Evolutionary conservation across 305 asterid genomes (phyloP), one percentile per base, ranked within the genome.

Genomic region (Fraxinus xanthoxyloides): DNA sequence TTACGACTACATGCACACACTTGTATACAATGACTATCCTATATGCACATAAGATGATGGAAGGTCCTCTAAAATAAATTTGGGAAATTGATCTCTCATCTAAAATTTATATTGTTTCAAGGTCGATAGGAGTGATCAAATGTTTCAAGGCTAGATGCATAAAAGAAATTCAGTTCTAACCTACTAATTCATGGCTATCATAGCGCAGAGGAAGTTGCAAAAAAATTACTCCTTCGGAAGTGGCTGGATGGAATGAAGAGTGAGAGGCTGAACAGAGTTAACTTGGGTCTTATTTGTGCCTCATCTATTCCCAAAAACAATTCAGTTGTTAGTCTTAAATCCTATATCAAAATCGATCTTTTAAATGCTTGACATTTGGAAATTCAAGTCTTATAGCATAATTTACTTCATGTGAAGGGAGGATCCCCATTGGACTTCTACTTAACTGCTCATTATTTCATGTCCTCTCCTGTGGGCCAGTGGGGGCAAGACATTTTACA

Each of bases 241-340:
- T 79, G 84, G 82, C 85, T 75, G 35, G 85, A 34, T 72, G 81
- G 81, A 30, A 72, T 38, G 48, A 79, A 65, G 51, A 34, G 78
- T 79, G 73, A 24, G 78, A 59, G 72, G 76, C 23, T 1, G 26
- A 72, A 72, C 24, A 32, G 46, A n/a, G 46, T 32, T 31, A 32
- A 31, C 76, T 31, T 72, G 32, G 46, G 76, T 17, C 43, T 30
- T 32, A 7, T 72, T 31, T 72, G 46, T 17, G 2, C 38, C n/a
- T 72, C 74, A n/a, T 72, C 76, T 72, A n/a, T n/a, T 34, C 46
- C 46, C 36, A 17, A 72, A 30, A 31, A n/a, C 36, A 72, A 32
- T 72, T 72, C 26, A 31, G 19, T 34, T 17, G 46, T 70, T 28
- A 28, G 35, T 67, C 70, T 61, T 65, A 26, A 28, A 67, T 67